Base-by-base conservation (phyloP, 257 asterid species). In the Anisodus acutangulus region DNA sequence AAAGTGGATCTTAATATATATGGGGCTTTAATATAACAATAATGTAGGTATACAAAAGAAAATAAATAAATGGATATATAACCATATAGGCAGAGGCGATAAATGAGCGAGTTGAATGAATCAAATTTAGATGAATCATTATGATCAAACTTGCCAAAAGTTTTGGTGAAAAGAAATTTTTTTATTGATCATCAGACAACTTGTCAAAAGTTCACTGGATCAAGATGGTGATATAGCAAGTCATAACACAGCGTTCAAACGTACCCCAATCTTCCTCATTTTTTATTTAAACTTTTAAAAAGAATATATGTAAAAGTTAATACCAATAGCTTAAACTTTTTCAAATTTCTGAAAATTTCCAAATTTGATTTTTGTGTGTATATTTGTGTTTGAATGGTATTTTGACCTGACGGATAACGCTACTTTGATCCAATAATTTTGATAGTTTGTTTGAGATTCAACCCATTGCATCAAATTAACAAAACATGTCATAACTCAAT, bases 1-100 rank as follows among this genome's bases (percentile, higher is more conserved):
- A 26, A 76, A 51, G 45, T 76, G 58, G 62, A 76, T 76, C 81
- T n/a, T 71, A 43, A 71, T 71, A n/a, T n/a, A 45, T 43, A 47
- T 43, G 6, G 53, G 43, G 12, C 19, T 11, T 47, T 72, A 72
- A 72, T 72, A 7, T 49, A 22, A 19, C 22, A 49, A 31, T 26
- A 13, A 22, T 49, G 13, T 9, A 19, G 41, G 5, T 41, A 22
- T 19, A 19, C 15, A 22, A 22, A 59, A 62, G 39, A 22, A 62
- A 62, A 62, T 19, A 22, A 3, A 62, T 13, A 62, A 19, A 62
- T 22, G 15, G 13, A 62, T 62, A 62, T 19, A 8, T 62, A 22
- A 26, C 2, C 35, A 31, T 31, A 31, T 31, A 31, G 1, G 7
- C 22, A 3, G 13, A 62, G 13, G 6, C 15, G 6, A 59, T 17